These are phyloP conservation scores for Colletotrichum australisinense DNA, from an alignment of 2,329 filamentous ascomycete species.

Conservation along the genomic window DNA sequence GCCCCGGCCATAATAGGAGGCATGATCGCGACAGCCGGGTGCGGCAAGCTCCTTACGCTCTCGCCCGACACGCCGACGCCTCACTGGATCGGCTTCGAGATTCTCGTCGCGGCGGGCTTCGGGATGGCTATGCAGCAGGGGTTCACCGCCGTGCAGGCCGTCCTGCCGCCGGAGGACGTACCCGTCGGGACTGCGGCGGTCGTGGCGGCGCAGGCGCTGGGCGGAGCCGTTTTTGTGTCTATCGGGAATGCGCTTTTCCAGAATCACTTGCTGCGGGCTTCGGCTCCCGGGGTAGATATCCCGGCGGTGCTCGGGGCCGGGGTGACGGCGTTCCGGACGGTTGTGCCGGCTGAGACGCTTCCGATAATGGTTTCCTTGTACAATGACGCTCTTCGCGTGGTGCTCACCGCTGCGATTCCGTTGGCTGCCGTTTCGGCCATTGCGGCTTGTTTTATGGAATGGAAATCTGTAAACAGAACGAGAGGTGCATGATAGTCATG, in stretches of 20 bases:
- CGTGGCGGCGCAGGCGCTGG: constrained; percentile 47
- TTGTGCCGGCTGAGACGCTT: constrained; percentile 59
- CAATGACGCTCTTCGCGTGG: constrained; percentile 69
- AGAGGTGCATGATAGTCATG: background rate
- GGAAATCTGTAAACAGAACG: constrained; percentile 21
- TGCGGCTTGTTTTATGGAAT: constrained; percentile 31
- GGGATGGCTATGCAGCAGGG: constrained; percentile 55
- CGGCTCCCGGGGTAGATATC: constrained; percentile 36
- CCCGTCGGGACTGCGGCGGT: constrained; percentile 46
- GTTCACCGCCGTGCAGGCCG: constrained; percentile 54
- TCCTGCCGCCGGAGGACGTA: constrained; percentile 41
- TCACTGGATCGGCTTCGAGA: constrained; percentile 59
- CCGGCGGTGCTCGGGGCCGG: constrained; percentile 49
- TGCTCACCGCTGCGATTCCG: constrained; percentile 50
- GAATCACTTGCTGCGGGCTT: constrained; percentile 46
- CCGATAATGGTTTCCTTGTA: constrained; percentile 66
- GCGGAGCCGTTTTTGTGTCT: constrained; percentile 57
- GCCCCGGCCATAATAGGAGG: constrained; percentile 41
- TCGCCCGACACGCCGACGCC: constrained; percentile 43
- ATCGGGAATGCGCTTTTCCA: constrained; percentile 54
- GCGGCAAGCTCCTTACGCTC: constrained; percentile 51
- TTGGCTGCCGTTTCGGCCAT: constrained; percentile 24
- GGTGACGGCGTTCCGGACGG: constrained; percentile 61
- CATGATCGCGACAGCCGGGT: constrained; percentile 48
- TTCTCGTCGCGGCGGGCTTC: constrained; percentile 54